These are phyloP conservation scores for Curvularia hawaiiensis DNA, from an alignment of 2,329 filamentous ascomycete genomes.

Conservation along the genomic window DNA sequence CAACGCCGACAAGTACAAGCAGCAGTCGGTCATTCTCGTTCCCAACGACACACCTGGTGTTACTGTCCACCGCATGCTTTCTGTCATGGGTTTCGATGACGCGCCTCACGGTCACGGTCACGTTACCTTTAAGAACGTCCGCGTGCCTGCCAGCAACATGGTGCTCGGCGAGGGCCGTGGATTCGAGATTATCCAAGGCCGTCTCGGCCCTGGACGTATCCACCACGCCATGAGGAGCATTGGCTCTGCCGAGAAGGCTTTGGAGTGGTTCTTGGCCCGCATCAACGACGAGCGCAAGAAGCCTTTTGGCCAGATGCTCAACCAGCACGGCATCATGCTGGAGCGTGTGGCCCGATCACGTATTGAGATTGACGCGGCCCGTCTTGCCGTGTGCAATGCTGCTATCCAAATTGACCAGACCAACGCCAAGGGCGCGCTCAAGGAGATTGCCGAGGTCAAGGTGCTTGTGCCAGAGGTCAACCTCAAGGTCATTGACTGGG, in stretches of 20 bases:
- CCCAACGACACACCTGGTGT: constrained; percentile 81
- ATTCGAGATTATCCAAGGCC: constrained; percentile 98
- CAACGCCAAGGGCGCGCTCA: constrained; percentile 86
- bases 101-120: constrained; percentile 98
- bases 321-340: constrained; percentile 90
- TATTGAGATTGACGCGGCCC: constrained; percentile 91
- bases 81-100: constrained; percentile 94
- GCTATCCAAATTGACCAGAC: constrained; percentile 92
- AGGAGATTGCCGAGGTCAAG: constrained; percentile 95
- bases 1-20: constrained; percentile 79
- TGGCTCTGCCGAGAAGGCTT: constrained; percentile 84
- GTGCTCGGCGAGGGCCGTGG: constrained; percentile 92
- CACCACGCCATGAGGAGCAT: constrained; percentile 98
- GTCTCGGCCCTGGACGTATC: constrained; percentile 92
- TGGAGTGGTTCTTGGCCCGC: constrained; percentile 93
- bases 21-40: constrained; percentile 93
- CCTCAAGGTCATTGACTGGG: constrained; percentile 88
- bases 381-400: constrained; percentile 89
- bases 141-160: constrained; percentile 81
- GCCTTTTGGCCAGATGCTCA: constrained; percentile 85
- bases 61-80: constrained; percentile 91
- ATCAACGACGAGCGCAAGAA: constrained; percentile 92
- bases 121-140: constrained; percentile 85
- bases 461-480: constrained; percentile 83
- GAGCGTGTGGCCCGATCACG: constrained; percentile 93